phyloP scores from a whole-genome alignment of 2,329 filamentous ascomycete genomes.

The Ilyonectria robusta region DNA sequence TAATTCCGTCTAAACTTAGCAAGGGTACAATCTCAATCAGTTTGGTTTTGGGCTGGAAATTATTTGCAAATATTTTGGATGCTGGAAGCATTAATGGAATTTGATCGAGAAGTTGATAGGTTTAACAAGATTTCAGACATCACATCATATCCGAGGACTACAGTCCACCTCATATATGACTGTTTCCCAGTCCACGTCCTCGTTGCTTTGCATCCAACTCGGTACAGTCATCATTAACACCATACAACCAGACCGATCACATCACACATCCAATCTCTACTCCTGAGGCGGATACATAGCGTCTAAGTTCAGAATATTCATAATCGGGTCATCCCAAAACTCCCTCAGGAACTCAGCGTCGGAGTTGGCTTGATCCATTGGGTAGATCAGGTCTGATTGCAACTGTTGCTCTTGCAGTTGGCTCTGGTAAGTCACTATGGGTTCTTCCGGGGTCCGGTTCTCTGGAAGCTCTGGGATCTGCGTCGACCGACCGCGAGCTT shows the following conservation, averaged over 20 bases:
- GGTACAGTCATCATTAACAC: not conserved
- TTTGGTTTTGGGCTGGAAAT: not conserved
- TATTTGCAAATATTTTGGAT: no score
- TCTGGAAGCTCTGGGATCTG: conserved; percentile 16
- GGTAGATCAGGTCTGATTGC: not conserved
- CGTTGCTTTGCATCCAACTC: no score
- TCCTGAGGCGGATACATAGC: conserved; percentile 6
- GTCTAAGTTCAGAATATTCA: conserved; percentile 33
- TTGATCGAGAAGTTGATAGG: no score
- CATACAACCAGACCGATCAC: not conserved
- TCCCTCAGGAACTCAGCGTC: conserved; percentile 23
- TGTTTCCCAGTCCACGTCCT: no score
- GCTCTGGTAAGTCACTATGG: not conserved
- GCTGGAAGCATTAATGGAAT: no score
- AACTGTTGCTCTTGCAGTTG: not conserved
- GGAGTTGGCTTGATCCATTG: conserved; percentile 10
- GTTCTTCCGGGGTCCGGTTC: not conserved
- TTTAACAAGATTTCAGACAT: no score
- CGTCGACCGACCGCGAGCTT: conserved; percentile 31
- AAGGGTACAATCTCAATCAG: not conserved
- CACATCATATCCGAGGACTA: no score
- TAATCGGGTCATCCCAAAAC: conserved; percentile 37
- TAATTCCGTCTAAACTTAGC: not conserved
- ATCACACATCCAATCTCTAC: not conserved
- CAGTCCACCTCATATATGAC: no score